Percentiles rank a stretch among this genome's conserved stretches.
These are phyloP conservation scores for Agaricus sinodeliciosus DNA, from an alignment of 768 basidiomycete species.

Conservation along the genomic window DNA sequence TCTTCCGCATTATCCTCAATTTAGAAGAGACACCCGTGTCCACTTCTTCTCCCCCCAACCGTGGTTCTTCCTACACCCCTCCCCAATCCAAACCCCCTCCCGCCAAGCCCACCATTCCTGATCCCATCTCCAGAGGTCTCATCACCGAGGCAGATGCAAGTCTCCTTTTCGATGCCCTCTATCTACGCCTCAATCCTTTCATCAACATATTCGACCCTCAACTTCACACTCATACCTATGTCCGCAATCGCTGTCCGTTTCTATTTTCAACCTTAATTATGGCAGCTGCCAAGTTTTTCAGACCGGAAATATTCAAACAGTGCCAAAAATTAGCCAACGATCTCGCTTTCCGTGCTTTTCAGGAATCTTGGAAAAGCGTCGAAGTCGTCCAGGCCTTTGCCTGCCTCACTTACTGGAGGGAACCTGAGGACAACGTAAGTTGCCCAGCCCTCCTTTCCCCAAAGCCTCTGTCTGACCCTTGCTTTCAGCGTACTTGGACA, in stretches of 20 bases:
- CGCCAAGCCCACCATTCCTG: constrained; percentile 36
- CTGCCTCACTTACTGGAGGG: constrained; percentile 86
- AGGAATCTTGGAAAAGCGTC: constrained; percentile 71
- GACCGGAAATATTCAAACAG: constrained; percentile 55
- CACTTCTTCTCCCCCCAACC: constrained; percentile 24
- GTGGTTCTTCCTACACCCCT: constrained; percentile 32
- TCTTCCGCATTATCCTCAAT: constrained; percentile 80
- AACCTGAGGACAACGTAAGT: constrained; percentile 75
- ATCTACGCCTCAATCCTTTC: constrained; percentile 82
- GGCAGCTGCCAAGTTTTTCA: constrained; percentile 82
- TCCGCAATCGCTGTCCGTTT: constrained; percentile 74
- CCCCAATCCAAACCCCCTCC: constrained; percentile 32
- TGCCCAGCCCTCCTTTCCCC: constrained; percentile 10
- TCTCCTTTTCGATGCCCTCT: constrained; percentile 71
- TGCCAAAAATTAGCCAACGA: constrained; percentile 71
- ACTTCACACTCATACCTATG: constrained; percentile 75
- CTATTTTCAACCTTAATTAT: constrained; percentile 82
- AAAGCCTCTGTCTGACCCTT: constrained; percentile 14
- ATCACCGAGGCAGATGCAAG: constrained; percentile 65
- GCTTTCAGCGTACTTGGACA: constrained; percentile 68
- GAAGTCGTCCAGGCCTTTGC: constrained; percentile 88
- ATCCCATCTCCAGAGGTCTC: constrained; percentile 69
- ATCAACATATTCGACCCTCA: constrained; percentile 84
- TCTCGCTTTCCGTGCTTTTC: constrained; percentile 71
- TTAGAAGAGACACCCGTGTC: constrained; percentile 46